Evolutionary conservation across 495 filamentous ascomycete species (phyloP), one percentile per base, ranked within the genome.

Genomic region (Trichoderma gamsii): DNA sequence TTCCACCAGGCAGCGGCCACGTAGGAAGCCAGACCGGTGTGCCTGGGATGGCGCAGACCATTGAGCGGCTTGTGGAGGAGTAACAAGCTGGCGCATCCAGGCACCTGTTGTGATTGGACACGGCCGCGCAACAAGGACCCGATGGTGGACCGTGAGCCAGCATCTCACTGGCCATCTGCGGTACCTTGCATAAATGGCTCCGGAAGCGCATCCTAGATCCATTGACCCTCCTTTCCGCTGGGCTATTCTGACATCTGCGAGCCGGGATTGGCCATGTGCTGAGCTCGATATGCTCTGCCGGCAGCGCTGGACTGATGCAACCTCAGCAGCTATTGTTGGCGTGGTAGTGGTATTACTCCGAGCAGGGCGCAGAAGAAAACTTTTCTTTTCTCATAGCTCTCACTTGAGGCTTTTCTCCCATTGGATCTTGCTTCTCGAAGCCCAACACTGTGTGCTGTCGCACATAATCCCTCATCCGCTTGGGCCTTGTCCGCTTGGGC

Each of bases 181-280:
- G 56, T 61, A 61, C 56, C 56, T 61, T 61, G 56, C 56, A 61
- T 61, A 61, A 61, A 61, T 61, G 56, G 56, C 27, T 61, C 27
- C 56, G 56, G 56, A 61, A 61, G 56, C 23, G 56, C 56, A 61
- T 61, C 56, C 56, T 61, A 61, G 56, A 13, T 18, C 56, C 23
- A 32, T 61, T 32, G 56, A 61, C 56, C 56, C 56, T 61, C 56
- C 56, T 61, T 61, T 61, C 56, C 56, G 56, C 23, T 61, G 56
- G 27, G 56, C 56, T 61, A 61, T 61, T 52, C 56, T 61, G 27
- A 25, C 56, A 61, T 61, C 56, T 9, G 56, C 12, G 9, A 61
- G 27, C 56, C 56, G 56, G 56, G 56, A 61, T 61, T 61, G 56
- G 56, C 56, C 56, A 61, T 61, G 56, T 61, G 56, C 27, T 61